phyloP scores from a whole-genome alignment of 2,329 filamentous ascomycete genomes.

The Diaporthe sp. region DNA sequence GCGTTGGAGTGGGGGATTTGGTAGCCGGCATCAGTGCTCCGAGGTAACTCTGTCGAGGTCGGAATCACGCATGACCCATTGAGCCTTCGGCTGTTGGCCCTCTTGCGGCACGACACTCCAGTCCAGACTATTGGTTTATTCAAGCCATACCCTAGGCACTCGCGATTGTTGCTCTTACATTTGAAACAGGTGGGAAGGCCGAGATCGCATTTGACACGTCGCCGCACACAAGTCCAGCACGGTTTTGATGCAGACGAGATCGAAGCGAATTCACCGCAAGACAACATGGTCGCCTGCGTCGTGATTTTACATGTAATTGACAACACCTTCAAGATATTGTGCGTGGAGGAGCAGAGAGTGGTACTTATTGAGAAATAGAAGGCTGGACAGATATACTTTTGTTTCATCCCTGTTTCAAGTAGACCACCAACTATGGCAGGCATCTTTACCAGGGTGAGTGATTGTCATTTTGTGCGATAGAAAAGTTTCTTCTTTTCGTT shows the following conservation, averaged over 20 bases:
- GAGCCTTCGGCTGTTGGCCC: neutral
- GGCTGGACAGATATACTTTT: neutral
- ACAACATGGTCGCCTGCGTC: neutral
- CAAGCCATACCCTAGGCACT: constrained; percentile 23
- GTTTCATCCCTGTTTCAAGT: constrained; percentile 5
- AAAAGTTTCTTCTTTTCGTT: too few relatives aligned
- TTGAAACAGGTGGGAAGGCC: constrained; percentile 37
- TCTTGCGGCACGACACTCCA: neutral
- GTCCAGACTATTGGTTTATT: neutral
- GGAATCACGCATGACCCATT: neutral
- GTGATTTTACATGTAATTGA: neutral
- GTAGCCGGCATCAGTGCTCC: neutral
- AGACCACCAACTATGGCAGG: too few relatives aligned
- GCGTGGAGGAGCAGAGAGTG: too few relatives aligned
- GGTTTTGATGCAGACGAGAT: neutral
- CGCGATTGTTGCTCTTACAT: constrained; percentile 30
- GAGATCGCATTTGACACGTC: constrained; percentile 37
- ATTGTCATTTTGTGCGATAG: too few relatives aligned
- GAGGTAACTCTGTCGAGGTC: neutral
- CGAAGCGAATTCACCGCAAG: neutral
- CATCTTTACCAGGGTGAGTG: too few relatives aligned
- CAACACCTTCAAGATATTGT: neutral
- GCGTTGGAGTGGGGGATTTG: neutral
- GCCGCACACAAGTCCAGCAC: constrained; percentile 39
- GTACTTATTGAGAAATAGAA: neutral